Evolutionary conservation across 2,329 filamentous ascomycete species (phyloP), one percentile per base, ranked within the genome.

Genomic region (Plectosphaerella plurivora): DNA sequence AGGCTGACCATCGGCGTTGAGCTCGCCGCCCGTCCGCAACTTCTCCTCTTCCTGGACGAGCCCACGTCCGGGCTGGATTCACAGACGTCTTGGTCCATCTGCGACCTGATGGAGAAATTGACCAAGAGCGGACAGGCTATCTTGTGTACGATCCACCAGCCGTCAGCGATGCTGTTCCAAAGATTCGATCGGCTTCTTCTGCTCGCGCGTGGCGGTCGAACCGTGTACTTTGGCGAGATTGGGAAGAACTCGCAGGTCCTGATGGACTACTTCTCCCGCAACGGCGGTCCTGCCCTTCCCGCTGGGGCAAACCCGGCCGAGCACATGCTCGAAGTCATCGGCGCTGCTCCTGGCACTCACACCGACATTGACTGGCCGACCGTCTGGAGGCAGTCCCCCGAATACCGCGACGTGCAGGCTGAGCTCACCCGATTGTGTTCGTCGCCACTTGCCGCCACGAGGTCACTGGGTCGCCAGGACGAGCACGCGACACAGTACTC

Each of bases 1-100:
- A 80, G 86, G 57, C 73, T 91, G 15, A 91, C 87, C 0, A 91
- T 91, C 54, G 88, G 86, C 61, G 87, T 91, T 3, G 88, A 91
- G 64, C 73, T 91, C 5, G 87, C 86, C n/a, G 87, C 87, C 1
- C 88, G 87, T 62, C 87, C 88, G 1, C 78, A 86, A 37, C 72
- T 91, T 3, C 76, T 91, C 47, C 77, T 91, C 14, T 91, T 91
- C 73, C 74, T 91, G 18, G 88, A 91, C 60, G 88, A 91, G 63
- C 88, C 88, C 2, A 91, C 87, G 3, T 89, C 86, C 10, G 88
- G 88, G 63, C 75, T 91, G 14, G 87, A 91, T 65, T 84, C 79
- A 59, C 86, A 90, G 63, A 89, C 87, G 1, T 86, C 86, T 0
- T 90, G 86, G 83, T 84, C 86, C 47, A 90, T 91, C 62, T 80